These are phyloP conservation scores for Heliosperma pusillum DNA, from an alignment of 148 eudicot genomes.

Conservation along the genomic window DNA sequence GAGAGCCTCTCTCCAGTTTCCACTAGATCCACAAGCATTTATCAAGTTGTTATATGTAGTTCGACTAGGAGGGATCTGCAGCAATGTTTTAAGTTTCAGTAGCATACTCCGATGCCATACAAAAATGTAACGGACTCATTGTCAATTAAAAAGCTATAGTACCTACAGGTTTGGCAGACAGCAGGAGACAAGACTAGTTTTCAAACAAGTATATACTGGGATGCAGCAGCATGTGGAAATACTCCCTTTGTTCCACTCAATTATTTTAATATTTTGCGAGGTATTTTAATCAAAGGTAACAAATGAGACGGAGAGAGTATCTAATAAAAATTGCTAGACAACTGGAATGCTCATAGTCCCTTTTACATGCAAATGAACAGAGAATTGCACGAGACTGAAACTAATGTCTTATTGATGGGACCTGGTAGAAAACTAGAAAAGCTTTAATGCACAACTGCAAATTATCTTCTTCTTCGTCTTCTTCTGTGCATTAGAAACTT, in stretches of 20 bases:
- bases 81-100: slow-evolving; percentile 1
- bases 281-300: too few relatives aligned
- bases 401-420: background rate
- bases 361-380: background rate
- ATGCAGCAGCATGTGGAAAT: background rate
- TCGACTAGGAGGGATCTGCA: slow-evolving; percentile 91
- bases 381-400: background rate
- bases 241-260: background rate
- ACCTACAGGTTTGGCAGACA: background rate
- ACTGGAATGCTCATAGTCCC: slow-evolving; percentile 2
- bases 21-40: slow-evolving; percentile 96
- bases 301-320: too few relatives aligned
- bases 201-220: background rate
- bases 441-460: background rate
- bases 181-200: too few relatives aligned
- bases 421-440: slow-evolving; percentile 8
- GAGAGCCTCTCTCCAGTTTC: slow-evolving; percentile 96
- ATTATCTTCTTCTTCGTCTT: background rate
- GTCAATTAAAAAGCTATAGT: too few relatives aligned
- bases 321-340: background rate
- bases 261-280: too few relatives aligned
- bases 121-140: background rate
- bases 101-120: background rate
- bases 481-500: background rate
- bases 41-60: slow-evolving; percentile 87